A percentile compares a stretch with the other conserved stretches of the same genome.
phyloP scores from a whole-genome alignment of 805 yeast genomes.

The Myxozyma nipponensis region DNA sequence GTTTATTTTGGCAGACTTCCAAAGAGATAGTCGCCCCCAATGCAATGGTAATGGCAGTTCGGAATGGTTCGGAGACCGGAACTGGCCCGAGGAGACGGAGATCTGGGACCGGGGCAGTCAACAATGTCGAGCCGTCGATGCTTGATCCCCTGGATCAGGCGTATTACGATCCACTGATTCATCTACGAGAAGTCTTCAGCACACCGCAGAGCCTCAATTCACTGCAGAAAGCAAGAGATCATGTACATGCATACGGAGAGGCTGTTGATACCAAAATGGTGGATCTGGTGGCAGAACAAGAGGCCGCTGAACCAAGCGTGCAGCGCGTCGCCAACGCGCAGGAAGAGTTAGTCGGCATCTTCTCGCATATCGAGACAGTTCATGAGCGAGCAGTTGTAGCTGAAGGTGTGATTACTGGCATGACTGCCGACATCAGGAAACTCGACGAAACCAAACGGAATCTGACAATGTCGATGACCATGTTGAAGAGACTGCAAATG shows the following conservation, averaged over 20 bases:
- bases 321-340: conserved; percentile 27
- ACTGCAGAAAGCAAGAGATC: conserved; percentile 1
- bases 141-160: conserved; percentile 24
- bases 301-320: conserved; percentile 23
- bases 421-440: conserved; percentile 73
- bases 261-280: conserved; percentile 14
- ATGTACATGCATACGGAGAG: conserved; percentile 1
- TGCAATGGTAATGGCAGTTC: neutral
- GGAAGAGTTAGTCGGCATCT: conserved; percentile 15
- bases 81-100: neutral
- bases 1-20: no score
- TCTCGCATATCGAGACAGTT: conserved; percentile 44
- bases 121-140: neutral
- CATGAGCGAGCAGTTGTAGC: conserved; percentile 51
- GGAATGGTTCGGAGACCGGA: neutral
- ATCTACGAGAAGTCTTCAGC: conserved; percentile 20
- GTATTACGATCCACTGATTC: conserved; percentile 25
- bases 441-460: conserved; percentile 82
- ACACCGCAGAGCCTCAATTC: conserved; percentile 6
- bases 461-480: conserved; percentile 77
- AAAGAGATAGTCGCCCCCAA: no score
- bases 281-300: conserved; percentile 19
- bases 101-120: neutral
- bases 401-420: conserved; percentile 56
- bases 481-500: conserved; percentile 83